Evolutionary conservation across 2,329 filamentous ascomycete species (phyloP).

Genomic region (Berkeleyomyces rouxiae): DNA sequence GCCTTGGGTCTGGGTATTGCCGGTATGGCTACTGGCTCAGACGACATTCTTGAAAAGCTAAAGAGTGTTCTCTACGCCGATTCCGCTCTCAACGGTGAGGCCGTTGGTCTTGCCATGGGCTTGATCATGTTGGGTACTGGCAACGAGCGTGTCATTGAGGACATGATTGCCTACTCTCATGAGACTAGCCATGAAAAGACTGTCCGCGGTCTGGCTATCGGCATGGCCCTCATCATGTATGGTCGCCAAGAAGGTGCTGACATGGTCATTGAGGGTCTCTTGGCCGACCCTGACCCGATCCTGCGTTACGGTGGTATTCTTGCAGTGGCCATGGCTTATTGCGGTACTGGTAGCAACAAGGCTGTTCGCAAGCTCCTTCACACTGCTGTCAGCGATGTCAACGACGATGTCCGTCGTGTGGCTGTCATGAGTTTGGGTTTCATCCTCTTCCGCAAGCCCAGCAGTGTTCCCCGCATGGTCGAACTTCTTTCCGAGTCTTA

Average conservation of each 20-base stretch:
- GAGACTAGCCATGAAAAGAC: slow-evolving; percentile 99
- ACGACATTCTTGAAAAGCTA: slow-evolving; percentile 80
- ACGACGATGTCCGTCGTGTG: slow-evolving; percentile 87
- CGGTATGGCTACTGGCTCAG: slow-evolving; percentile 88
- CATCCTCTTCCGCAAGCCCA: slow-evolving; percentile 94
- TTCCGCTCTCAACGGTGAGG: slow-evolving; percentile 91
- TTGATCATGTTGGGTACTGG: slow-evolving; percentile 98
- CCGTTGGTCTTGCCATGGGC: slow-evolving; percentile 89
- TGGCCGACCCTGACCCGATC: slow-evolving; percentile 85
- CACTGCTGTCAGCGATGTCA: slow-evolving; percentile 93
- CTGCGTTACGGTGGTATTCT: slow-evolving; percentile 95
- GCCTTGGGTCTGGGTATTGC: slow-evolving; percentile 90
- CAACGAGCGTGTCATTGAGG: slow-evolving; percentile 79
- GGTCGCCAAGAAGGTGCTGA: slow-evolving; percentile 88
- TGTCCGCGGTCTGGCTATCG: slow-evolving; percentile 82
- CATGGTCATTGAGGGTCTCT: slow-evolving; percentile 79
- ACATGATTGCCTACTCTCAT: slow-evolving; percentile 95
- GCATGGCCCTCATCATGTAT: slow-evolving; percentile 98
- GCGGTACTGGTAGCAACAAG: slow-evolving; percentile 95
- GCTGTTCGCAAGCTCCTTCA: slow-evolving; percentile 91
- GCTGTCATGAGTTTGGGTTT: slow-evolving; percentile 97
- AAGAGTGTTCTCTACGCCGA: slow-evolving; percentile 80
- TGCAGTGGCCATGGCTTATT: slow-evolving; percentile 96
- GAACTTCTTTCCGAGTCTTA: slow-evolving; percentile 96
- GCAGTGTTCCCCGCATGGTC: slow-evolving; percentile 95